Evolutionary conservation across 2,329 filamentous ascomycete species (phyloP), one percentile per base, ranked within the genome.

Genomic region (Botrytis porri): DNA sequence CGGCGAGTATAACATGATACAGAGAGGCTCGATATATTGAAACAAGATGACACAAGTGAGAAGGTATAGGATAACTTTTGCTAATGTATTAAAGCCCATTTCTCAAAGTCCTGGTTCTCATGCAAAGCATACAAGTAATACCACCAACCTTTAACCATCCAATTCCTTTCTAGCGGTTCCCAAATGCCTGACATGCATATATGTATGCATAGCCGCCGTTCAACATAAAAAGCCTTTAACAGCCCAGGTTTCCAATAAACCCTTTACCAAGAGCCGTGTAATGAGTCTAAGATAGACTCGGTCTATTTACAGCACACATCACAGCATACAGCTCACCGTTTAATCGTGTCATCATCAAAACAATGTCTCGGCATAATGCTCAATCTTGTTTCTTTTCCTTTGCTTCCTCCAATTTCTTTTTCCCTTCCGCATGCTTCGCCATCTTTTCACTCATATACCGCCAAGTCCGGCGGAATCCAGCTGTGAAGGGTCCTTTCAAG

Each of bases 391-490:
- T 61, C 37, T 65, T 39, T 48, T 70, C 51, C 37, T 71, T 71
- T 22, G 61, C 62, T 10, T 9, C 67, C 41, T 73, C 73, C 48
- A 75, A 76, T n/a, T 79, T 78, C 57, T 35, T 70, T 65, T 78
- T 80, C 16, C 82, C 82, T 65, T 80, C 77, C 48, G 77, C 81
- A 77, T 84, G 92, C 81, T 93, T 94, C 75, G 84, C 84, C 74
- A 90, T 84, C 86, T 99, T 99, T 81, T 98, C 96, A 61, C 87
- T 85, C 71, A 97, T 79, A 81, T 99, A 99, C 75, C 90, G 88
- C 84, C 88, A 87, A 9, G 91, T 91, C 78, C 90, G 88, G 10
- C 84, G 80, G 25, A 92, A 81, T 0, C 96, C 97, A 0, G 92
- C 90, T 3, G 94, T 98, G 62, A 98, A 82, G 1, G 92, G 81